Conservation (phyloP, 305 asterid genomes). For the Fraxinus velutina region DNA sequence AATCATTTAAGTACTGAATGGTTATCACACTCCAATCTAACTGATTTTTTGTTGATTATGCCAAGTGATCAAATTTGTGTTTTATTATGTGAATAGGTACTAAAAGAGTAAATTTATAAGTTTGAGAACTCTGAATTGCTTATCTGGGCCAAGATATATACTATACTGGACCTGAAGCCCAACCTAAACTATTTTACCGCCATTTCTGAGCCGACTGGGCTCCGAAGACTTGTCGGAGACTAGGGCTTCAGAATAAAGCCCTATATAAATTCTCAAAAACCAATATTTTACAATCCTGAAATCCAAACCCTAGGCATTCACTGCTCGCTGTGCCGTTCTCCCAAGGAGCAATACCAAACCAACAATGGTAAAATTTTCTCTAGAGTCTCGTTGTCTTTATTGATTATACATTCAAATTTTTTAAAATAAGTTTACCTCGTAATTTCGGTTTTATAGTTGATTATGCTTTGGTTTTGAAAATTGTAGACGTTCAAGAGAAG, state of each 20-base stretch:
- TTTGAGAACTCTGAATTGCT: not conserved
- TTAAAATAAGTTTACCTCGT: not conserved
- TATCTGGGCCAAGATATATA: not conserved
- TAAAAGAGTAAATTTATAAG: not conserved
- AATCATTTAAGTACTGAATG: not conserved
- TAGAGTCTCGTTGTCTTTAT: not conserved
- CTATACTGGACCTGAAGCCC: not conserved
- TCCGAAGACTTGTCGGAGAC: not conserved
- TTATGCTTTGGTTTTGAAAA: not conserved
- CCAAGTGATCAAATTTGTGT: not conserved
- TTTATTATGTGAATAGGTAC: not conserved
- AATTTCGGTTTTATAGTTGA: not conserved
- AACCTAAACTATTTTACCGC: not conserved
- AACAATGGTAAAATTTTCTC: conserved; percentile 24
- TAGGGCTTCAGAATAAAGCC: not conserved
- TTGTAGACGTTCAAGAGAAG: conserved; percentile 82
- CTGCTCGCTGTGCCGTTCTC: conserved; percentile 22
- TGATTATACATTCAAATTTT: not conserved
- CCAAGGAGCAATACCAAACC: conserved; percentile 18
- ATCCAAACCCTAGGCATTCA: conserved; percentile 25
- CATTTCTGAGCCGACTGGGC: not conserved
- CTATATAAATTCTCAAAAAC: conserved; percentile 9
- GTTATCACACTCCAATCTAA: not conserved
- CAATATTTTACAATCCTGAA: not conserved
- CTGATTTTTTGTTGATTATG: not conserved